A percentile compares a stretch with the other conserved stretches of the same genome.
Conservation (phyloP, 2,329 filamentous ascomycete species). For the Fonsecaea erecta region DNA sequence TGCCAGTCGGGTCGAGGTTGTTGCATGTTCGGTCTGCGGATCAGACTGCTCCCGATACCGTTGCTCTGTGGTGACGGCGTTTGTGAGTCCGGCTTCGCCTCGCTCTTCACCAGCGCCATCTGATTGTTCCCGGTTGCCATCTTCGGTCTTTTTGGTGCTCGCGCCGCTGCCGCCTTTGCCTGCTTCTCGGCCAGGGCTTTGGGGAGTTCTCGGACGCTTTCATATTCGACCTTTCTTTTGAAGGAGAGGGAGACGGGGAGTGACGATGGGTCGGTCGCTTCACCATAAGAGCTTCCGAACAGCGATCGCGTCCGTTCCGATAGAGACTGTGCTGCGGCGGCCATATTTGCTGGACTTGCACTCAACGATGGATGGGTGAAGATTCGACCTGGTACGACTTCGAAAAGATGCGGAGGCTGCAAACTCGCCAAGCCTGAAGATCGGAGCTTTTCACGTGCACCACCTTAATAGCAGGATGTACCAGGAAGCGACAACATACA, state of each 20-base stretch:
- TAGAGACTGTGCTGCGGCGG: constrained; percentile 41
- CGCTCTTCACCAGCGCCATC: constrained; percentile 68
- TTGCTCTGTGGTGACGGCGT: constrained; percentile 41
- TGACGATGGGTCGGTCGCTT: constrained; percentile 50
- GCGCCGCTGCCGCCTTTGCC: constrained; percentile 64
- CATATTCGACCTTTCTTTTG: constrained; percentile 68
- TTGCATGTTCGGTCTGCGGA: constrained; percentile 66
- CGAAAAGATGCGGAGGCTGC: background rate
- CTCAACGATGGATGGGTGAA: background rate
- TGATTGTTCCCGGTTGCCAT: constrained; percentile 60
- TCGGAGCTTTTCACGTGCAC: constrained; percentile 2
- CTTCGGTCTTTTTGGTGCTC: constrained; percentile 67
- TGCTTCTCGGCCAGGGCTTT: constrained; percentile 79
- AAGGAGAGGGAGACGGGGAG: constrained; percentile 49
- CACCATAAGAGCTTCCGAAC: constrained; percentile 54
- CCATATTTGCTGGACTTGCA: constrained; percentile 25
- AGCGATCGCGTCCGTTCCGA: constrained; percentile 54
- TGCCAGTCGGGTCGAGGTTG: constrained; percentile 91
- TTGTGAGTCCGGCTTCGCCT: constrained; percentile 45
- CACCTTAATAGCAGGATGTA: no score
- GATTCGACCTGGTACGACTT: background rate
- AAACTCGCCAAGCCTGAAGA: background rate
- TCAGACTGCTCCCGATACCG: constrained; percentile 52
- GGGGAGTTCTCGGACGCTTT: constrained; percentile 75
- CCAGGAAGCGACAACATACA: background rate